Percentiles rank a stretch among this genome's conserved stretches.
Evolutionary conservation across 2,329 filamentous ascomycete species (phyloP).

Genomic region (Aspergillus hortae): DNA sequence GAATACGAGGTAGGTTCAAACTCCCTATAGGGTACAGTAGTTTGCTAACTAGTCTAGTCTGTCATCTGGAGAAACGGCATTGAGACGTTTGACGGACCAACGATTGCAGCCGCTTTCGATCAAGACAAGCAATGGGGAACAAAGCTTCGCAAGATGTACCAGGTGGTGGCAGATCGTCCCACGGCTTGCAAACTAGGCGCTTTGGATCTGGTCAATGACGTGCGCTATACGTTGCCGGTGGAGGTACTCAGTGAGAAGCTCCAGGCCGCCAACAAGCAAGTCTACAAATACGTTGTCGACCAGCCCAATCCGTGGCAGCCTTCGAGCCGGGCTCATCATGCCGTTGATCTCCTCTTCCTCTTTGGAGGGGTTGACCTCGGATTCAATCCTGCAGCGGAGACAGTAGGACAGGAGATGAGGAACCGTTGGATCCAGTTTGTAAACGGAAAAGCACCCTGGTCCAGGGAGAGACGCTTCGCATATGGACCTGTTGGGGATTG

Average conservation of each 20-base stretch:
- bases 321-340: conserved; percentile 47
- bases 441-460: conserved; percentile 36
- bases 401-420: conserved; percentile 37
- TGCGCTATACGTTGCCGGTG: conserved; percentile 28
- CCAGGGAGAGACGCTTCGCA: conserved; percentile 25
- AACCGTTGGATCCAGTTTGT: conserved; percentile 41
- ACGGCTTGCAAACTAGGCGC: conserved; percentile 41
- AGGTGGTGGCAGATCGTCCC: conserved; percentile 38
- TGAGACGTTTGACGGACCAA: conserved; percentile 30
- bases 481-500: conserved; percentile 41
- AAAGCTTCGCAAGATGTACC: conserved; percentile 38
- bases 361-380: conserved; percentile 42
- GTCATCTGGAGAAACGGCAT: conserved; percentile 46
- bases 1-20: conserved; percentile 38
- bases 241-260: conserved; percentile 28
- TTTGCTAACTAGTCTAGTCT: conserved; percentile 26
- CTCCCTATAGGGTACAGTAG: not conserved
- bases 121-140: conserved; percentile 25
- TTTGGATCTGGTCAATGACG: conserved; percentile 33
- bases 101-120: conserved; percentile 35
- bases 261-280: conserved; percentile 20
- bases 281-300: conserved; percentile 43
- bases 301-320: conserved; percentile 48
- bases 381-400: conserved; percentile 31
- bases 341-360: conserved; percentile 45